Conservation (phyloP, 176 grass and related monocot genomes). For the Melocanna baccifera region DNA sequence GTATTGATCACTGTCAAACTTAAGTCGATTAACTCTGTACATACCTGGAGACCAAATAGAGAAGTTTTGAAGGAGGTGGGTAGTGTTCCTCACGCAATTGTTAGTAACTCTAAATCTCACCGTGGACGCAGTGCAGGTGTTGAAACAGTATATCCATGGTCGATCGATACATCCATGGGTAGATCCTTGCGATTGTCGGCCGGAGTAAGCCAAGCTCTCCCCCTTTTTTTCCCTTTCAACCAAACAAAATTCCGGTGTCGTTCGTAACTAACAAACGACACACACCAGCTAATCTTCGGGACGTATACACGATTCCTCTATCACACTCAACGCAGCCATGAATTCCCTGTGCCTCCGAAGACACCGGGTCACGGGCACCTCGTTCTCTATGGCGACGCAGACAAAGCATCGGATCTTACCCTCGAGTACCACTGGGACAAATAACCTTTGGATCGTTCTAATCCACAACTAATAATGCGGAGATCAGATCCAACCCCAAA, state of each 20-base stretch:
- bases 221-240: not conserved
- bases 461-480: not conserved
- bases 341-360: not conserved
- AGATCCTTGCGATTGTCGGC: no score
- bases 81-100: not conserved
- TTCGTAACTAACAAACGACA: not conserved
- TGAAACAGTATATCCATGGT: not conserved
- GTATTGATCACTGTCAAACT: constrained; percentile 7
- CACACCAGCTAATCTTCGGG: not conserved
- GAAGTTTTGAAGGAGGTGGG: constrained; percentile 28
- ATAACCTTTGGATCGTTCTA: constrained; percentile 9
- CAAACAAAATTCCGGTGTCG: not conserved
- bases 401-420: not conserved
- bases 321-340: not conserved
- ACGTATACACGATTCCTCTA: not conserved
- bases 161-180: no score
- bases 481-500: constrained; percentile 28
- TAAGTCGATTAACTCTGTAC: constrained; percentile 31
- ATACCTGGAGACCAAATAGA: constrained; percentile 40
- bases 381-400: constrained; percentile 15
- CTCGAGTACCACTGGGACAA: not conserved
- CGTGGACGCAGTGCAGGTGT: not conserved
- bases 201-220: no score
- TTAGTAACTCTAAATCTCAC: not conserved
- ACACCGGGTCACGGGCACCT: constrained; percentile 39